phyloP scores from a whole-genome alignment of 2,329 filamentous ascomycete genomes.

The Fusarium paranaense region DNA sequence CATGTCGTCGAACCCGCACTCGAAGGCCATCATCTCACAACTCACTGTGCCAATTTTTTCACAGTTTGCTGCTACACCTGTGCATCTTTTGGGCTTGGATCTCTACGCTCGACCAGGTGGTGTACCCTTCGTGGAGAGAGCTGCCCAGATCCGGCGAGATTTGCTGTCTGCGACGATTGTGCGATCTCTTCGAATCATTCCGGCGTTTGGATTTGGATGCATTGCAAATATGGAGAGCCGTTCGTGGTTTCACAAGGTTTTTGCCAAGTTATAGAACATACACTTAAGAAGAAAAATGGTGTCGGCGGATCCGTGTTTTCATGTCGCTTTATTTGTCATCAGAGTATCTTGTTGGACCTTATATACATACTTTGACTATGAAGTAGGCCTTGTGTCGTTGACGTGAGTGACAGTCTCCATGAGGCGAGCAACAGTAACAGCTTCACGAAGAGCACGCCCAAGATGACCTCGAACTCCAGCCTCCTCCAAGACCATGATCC shows the following conservation, averaged over 20 bases:
- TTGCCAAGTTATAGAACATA: conserved; percentile 4
- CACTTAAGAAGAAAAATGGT: neutral
- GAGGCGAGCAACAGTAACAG: conserved; percentile 57
- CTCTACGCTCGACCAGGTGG: conserved; percentile 28
- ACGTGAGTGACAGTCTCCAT: conserved; percentile 55
- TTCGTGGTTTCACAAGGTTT: conserved; percentile 24
- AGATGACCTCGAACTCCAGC: conserved; percentile 60
- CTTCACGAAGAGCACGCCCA: conserved; percentile 58
- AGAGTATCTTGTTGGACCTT: neutral
- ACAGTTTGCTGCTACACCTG: conserved; percentile 47
- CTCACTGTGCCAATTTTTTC: conserved; percentile 47
- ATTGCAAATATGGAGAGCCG: conserved; percentile 43
- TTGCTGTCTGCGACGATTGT: conserved; percentile 43
- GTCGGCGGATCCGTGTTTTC: neutral
- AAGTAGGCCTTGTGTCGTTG: conserved; percentile 50
- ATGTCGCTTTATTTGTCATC: neutral
- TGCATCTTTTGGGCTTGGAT: conserved; percentile 45
- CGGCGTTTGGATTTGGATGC: conserved; percentile 48
- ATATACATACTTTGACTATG: conserved; percentile 8
- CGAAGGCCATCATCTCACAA: conserved; percentile 44
- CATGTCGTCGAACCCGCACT: conserved; percentile 36
- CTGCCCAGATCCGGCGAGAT: conserved; percentile 38
- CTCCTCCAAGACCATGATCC: conserved; percentile 70
- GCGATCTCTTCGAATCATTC: conserved; percentile 46
- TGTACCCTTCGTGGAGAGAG: conserved; percentile 26